Evolutionary conservation across 2,329 filamentous ascomycete genomes (phyloP).

Genomic region (Bretziella fagacearum): DNA sequence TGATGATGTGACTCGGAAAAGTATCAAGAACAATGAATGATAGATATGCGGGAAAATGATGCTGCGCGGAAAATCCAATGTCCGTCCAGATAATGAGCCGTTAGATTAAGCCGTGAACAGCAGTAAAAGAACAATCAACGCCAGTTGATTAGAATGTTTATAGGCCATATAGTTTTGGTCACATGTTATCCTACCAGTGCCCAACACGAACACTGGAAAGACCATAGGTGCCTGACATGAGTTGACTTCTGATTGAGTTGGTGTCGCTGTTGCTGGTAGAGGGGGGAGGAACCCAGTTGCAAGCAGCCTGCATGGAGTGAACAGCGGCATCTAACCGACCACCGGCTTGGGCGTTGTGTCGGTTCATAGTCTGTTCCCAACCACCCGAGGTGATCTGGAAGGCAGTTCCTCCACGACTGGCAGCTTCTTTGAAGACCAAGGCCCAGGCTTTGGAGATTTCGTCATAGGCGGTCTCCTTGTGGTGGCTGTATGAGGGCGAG

Average conservation of each 20-base stretch:
- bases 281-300: constrained; percentile 44
- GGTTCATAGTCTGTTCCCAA: constrained; percentile 77
- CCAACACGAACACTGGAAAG: constrained; percentile 41
- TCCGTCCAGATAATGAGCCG: constrained; percentile 3
- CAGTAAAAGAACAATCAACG: neutral
- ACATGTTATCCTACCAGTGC: constrained; percentile 32
- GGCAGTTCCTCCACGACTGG: constrained; percentile 67
- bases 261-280: constrained; percentile 22
- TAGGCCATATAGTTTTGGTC: neutral
- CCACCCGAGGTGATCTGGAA: constrained; percentile 77
- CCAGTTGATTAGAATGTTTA: neutral
- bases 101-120: neutral
- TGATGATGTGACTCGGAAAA: constrained; percentile 3
- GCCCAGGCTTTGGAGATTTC: constrained; percentile 91
- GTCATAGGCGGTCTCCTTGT: constrained; percentile 91
- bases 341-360: constrained; percentile 75
- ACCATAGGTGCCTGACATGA: constrained; percentile 43
- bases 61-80: neutral
- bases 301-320: constrained; percentile 52
- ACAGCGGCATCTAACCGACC: constrained; percentile 69
- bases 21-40: neutral
- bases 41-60: constrained; percentile 6
- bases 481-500: constrained; percentile 69
- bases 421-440: constrained; percentile 74
- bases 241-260: constrained; percentile 43